Percentiles rank a stretch among this genome's conserved stretches.
These are phyloP conservation scores for Colletotrichum sp. DNA, from an alignment of 2,329 filamentous ascomycete genomes.

Conservation along the genomic window DNA sequence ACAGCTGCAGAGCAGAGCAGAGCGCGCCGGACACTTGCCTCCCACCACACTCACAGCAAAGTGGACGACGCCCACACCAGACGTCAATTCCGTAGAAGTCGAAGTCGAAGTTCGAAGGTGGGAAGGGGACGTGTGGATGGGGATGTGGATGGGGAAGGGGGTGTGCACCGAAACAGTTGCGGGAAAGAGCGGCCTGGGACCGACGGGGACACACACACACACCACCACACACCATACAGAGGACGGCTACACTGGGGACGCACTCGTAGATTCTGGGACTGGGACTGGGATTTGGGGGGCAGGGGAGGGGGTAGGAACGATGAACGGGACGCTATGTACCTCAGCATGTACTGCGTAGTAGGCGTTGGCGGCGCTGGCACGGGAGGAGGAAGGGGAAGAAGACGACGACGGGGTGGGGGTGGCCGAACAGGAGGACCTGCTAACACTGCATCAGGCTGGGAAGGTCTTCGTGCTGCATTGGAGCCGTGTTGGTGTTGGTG, in stretches of 20 bases:
- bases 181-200: slow-evolving; percentile 30
- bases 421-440: not conserved
- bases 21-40: not conserved
- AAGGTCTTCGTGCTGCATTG: not conserved
- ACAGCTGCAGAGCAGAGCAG: not conserved
- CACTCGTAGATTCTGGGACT: not conserved
- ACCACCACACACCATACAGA: not conserved
- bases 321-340: not conserved
- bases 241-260: not conserved
- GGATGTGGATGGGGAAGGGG: not conserved
- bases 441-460: not conserved
- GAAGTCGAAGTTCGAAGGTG: not conserved
- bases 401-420: not conserved
- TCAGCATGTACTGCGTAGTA: not conserved
- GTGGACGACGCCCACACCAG: not conserved
- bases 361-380: not conserved
- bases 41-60: not conserved
- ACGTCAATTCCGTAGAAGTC: not conserved
- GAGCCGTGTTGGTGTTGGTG: not conserved
- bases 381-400: not conserved
- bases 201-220: slow-evolving; percentile 10
- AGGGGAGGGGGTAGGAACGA: not conserved
- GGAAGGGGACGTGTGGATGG: not conserved
- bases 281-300: not conserved
- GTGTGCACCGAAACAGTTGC: not conserved